Conservation (phyloP, 371 early-diverging fungal species). For the Rhizopus delemar region DNA sequence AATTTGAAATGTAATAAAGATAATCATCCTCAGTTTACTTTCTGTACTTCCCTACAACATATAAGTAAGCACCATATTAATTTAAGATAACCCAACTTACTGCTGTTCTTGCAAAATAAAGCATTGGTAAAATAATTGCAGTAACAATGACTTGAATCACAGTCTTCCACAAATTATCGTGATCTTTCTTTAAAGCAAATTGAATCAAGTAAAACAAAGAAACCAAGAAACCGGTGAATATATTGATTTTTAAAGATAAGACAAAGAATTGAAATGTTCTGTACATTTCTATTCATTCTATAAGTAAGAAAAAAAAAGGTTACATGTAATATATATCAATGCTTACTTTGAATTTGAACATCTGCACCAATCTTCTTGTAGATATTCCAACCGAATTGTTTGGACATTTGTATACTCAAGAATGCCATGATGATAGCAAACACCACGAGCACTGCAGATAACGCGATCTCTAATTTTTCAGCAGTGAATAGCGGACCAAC, state of each 20-base stretch:
- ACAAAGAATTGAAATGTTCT: conserved; percentile 53
- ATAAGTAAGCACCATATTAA: background rate
- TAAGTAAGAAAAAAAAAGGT: too few species aligned
- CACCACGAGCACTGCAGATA: conserved; percentile 36
- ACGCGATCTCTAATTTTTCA: conserved; percentile 44
- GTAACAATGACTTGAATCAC: conserved; percentile 43
- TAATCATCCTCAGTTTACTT: conserved; percentile 27
- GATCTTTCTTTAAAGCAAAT: conserved; percentile 31
- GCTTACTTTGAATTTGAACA: conserved; percentile 32
- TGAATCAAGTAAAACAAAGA: conserved; percentile 51
- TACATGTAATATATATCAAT: background rate
- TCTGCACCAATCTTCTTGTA: conserved; percentile 44
- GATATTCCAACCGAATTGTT: conserved; percentile 44
- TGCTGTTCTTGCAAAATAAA: conserved; percentile 43
- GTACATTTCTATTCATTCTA: conserved; percentile 39
- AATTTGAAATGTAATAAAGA: conserved; percentile 26
- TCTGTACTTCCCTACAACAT: conserved; percentile 23
- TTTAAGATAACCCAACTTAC: background rate
- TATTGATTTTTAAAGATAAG: conserved; percentile 45
- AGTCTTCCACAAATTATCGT: conserved; percentile 24
- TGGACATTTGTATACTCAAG: conserved; percentile 38
- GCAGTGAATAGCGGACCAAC: conserved; percentile 32
- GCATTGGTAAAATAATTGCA: conserved; percentile 40
- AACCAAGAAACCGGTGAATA: conserved; percentile 48
- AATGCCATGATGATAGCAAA: conserved; percentile 36